Evolutionary conservation across 2,329 filamentous ascomycete species (phyloP).

Genomic region (Sphaerulina musiva): DNA sequence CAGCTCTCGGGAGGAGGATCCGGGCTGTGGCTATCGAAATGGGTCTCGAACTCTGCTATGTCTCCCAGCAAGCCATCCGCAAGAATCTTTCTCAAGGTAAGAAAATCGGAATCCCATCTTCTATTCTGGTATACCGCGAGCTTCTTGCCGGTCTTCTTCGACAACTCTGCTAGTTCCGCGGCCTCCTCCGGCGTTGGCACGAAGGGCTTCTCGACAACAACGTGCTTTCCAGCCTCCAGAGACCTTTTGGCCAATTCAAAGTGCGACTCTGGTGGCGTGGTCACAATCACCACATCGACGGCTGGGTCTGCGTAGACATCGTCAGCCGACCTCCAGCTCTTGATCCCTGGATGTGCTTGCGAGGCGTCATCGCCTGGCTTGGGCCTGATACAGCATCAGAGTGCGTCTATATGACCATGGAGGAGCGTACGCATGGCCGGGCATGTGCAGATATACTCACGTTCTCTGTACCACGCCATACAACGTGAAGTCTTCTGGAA

Average conservation of each 20-base stretch:
- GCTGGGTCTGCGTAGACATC: constrained; percentile 58
- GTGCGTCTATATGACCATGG: not conserved
- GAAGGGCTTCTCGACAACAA: constrained; percentile 78
- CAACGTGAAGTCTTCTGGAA: constrained; percentile 56
- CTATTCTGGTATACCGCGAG: constrained; percentile 54
- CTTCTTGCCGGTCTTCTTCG: constrained; percentile 35
- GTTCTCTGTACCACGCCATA: constrained; percentile 70
- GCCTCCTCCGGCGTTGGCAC: constrained; percentile 65
- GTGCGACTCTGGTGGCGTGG: constrained; percentile 66
- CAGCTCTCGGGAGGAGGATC: constrained; percentile 50
- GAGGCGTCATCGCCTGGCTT: constrained; percentile 59
- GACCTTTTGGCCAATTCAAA: constrained; percentile 58
- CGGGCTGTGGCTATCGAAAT: constrained; percentile 69
- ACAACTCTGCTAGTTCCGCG: constrained; percentile 48
- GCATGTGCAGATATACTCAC: not conserved
- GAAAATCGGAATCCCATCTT: constrained; percentile 70
- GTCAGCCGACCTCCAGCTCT: constrained; percentile 57
- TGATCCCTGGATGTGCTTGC: constrained; percentile 58
- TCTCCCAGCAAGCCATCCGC: constrained; percentile 56
- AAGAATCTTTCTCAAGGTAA: constrained; percentile 60
- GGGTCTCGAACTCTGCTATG: constrained; percentile 70
- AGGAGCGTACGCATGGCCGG: not conserved
- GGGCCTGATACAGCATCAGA: constrained; percentile 36
- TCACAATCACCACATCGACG: constrained; percentile 64
- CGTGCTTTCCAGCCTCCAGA: constrained; percentile 66